phyloP scores from a whole-genome alignment of 176 grass and related monocot species.

The Oryza rufipogon region DNA sequence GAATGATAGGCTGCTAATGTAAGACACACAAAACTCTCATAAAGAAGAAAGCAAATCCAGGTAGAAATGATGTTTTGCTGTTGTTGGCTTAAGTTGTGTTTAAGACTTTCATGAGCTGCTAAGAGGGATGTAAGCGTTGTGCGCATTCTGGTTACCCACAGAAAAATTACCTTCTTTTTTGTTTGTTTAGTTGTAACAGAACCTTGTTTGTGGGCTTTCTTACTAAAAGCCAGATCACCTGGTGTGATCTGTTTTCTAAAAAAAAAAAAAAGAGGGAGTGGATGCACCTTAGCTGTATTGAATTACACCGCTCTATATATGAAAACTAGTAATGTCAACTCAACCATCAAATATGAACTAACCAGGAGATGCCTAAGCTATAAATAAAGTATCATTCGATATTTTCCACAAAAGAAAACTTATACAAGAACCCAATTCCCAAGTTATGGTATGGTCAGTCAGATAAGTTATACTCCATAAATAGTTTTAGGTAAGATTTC shows the following conservation, averaged over 20 bases:
- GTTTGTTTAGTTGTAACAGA: too few species aligned
- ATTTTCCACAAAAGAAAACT: not conserved
- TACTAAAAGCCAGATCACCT: too few species aligned
- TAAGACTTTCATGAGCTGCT: too few species aligned
- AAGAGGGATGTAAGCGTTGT: too few species aligned
- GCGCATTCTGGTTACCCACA: too few species aligned
- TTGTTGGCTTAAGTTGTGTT: too few species aligned
- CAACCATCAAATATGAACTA: not conserved
- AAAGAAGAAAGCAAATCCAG: constrained; percentile 25
- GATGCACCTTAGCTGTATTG: not conserved
- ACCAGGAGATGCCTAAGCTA: not conserved
- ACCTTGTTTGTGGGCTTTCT: too few species aligned
- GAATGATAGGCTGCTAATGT: not conserved
- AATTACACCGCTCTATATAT: not conserved
- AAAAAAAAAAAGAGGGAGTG: not conserved
- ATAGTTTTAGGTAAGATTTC: not conserved
- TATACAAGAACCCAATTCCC: not conserved
- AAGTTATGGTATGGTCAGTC: not conserved
- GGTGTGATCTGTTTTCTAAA: too few species aligned
- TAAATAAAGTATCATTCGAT: not conserved
- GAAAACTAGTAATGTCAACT: constrained; percentile 17
- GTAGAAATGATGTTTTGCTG: not conserved
- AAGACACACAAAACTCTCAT: constrained; percentile 16
- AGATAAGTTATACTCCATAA: not conserved
- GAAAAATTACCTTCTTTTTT: too few species aligned